phyloP scores from a whole-genome alignment of 306 rosid genomes.

The Gastrolobium bilobum region DNA sequence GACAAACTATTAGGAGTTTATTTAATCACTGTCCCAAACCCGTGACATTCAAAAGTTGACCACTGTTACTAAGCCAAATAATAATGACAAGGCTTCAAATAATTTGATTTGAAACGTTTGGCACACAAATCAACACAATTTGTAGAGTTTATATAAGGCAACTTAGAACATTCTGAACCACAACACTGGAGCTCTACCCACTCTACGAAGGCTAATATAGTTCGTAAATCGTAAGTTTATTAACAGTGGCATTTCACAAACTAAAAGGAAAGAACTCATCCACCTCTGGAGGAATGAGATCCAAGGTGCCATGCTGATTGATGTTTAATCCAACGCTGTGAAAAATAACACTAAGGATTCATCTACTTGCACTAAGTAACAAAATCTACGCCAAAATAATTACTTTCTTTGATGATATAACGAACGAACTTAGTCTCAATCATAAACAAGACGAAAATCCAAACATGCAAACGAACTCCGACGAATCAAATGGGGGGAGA shows the following conservation, averaged over 20 bases:
- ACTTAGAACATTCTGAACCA: slow-evolving; percentile 39
- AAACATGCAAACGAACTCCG: slow-evolving; percentile 63
- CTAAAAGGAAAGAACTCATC: slow-evolving; percentile 1
- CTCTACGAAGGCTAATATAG: background rate
- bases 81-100: slow-evolving; percentile 24
- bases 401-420: slow-evolving; percentile 15
- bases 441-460: slow-evolving; percentile 53
- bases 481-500: slow-evolving; percentile 51
- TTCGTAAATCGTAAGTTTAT: background rate
- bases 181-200: background rate
- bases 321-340: slow-evolving; percentile 29
- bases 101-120: slow-evolving; percentile 8
- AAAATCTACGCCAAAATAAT: slow-evolving; percentile 32
- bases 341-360: slow-evolving; percentile 22
- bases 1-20: background rate
- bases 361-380: slow-evolving; percentile 22
- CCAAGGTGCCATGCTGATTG: background rate
- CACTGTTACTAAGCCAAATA: slow-evolving; percentile 32
- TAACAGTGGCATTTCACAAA: slow-evolving; percentile 31
- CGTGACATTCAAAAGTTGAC: slow-evolving; percentile 30
- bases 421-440: background rate
- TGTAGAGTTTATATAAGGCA: background rate
- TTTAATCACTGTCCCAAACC: slow-evolving; percentile 19
- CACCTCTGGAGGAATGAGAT: slow-evolving; percentile 27
- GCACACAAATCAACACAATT: slow-evolving; percentile 33